A percentile compares a stretch with the other conserved stretches of the same genome.
Evolutionary conservation across 306 rosid species (phyloP).

Genomic region (Fragaria iinumae): DNA sequence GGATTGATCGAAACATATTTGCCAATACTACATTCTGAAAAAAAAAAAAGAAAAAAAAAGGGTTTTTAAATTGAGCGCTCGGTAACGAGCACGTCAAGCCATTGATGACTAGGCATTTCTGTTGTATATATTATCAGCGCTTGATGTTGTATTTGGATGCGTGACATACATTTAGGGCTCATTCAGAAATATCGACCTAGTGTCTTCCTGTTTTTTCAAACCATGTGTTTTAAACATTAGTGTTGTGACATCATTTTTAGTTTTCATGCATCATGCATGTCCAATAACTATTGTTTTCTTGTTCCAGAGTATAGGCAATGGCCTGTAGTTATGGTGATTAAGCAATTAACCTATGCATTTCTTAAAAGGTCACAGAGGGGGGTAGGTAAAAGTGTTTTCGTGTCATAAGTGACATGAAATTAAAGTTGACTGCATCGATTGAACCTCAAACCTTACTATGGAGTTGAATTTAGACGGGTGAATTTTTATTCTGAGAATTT

Average conservation of each 20-base stretch:
- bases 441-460: too few relatives aligned
- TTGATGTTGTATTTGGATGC: background rate
- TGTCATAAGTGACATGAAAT: too few relatives aligned
- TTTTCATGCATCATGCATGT: background rate
- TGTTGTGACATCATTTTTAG: background rate
- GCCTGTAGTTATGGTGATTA: background rate
- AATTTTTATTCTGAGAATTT: too few relatives aligned
- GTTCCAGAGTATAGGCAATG: background rate
- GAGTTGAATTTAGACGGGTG: too few relatives aligned
- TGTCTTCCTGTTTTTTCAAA: background rate
- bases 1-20: too few relatives aligned
- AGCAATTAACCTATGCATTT: background rate
- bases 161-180: background rate
- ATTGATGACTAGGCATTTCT: background rate
- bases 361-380: background rate
- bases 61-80: too few relatives aligned
- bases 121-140: background rate
- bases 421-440: too few relatives aligned
- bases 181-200: background rate
- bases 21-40: too few relatives aligned
- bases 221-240: background rate
- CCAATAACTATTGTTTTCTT: background rate
- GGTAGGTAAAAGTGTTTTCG: too few relatives aligned
- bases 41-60: too few relatives aligned
- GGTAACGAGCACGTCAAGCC: too few relatives aligned